phyloP scores from a whole-genome alignment of 345 rosid genomes.

The Brassica rapa region DNA sequence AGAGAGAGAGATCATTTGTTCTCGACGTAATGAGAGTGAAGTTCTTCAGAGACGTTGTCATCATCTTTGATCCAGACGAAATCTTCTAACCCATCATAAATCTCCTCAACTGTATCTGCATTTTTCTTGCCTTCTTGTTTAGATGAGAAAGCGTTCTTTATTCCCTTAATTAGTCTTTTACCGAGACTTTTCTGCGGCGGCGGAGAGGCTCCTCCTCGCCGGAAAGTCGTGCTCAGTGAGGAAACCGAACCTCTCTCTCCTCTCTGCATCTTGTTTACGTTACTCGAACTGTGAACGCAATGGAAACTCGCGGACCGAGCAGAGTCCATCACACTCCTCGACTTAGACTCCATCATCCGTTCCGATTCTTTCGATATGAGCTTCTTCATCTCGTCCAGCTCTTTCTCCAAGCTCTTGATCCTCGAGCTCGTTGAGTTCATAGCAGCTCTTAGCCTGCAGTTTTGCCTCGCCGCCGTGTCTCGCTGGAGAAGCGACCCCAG shows the following conservation, averaged over 20 bases:
- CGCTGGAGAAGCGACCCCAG: slow-evolving; percentile 72
- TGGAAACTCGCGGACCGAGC: slow-evolving; percentile 74
- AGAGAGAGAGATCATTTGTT: slow-evolving; percentile 7
- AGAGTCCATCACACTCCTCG: slow-evolving; percentile 41
- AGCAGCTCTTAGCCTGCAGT: slow-evolving; percentile 62
- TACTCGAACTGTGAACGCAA: slow-evolving; percentile 28
- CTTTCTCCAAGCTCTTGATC: slow-evolving; percentile 67
- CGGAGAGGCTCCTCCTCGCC: slow-evolving; percentile 21
- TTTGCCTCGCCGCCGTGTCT: slow-evolving; percentile 60
- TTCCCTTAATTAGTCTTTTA: slow-evolving; percentile 55
- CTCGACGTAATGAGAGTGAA: slow-evolving; percentile 32
- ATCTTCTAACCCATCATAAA: slow-evolving; percentile 41
- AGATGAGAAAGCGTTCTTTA: slow-evolving; percentile 55
- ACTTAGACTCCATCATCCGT: neutral
- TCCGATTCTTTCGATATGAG: slow-evolving; percentile 40
- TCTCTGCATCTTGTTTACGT: slow-evolving; percentile 42
- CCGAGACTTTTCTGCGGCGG: slow-evolving; percentile 44
- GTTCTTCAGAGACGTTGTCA: slow-evolving; percentile 33
- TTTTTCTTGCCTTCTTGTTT: slow-evolving; percentile 43
- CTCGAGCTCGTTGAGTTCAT: slow-evolving; percentile 71
- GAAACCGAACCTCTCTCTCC: slow-evolving; percentile 54
- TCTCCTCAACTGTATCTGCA: slow-evolving; percentile 8
- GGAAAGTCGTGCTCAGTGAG: slow-evolving; percentile 49
- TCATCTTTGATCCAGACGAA: slow-evolving; percentile 41
- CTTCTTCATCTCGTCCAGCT: slow-evolving; percentile 64